These are phyloP conservation scores for Phytophthora sp. DNA, from an alignment of 352 stramenopile species.

Conservation along the genomic window DNA sequence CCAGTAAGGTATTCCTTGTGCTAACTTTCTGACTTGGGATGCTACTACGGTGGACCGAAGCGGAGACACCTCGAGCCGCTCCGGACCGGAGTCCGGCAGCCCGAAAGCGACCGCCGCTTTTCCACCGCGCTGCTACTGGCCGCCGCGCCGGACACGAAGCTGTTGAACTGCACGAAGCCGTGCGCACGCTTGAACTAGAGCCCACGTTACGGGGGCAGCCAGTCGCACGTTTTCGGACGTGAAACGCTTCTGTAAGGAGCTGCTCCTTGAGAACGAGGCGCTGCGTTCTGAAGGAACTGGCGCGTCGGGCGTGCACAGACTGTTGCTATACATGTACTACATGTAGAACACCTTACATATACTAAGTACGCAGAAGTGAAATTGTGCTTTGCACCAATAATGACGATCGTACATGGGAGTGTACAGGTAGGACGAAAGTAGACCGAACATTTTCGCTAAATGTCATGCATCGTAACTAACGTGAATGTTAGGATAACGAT, in stretches of 20 bases:
- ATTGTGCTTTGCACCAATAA: no score
- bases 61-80: slow-evolving; percentile 18
- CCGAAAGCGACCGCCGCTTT: slow-evolving; percentile 10
- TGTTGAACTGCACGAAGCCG: slow-evolving; percentile 48
- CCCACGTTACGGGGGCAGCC: slow-evolving; percentile 49
- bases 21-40: not conserved
- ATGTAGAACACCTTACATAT: no score
- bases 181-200: slow-evolving; percentile 55
- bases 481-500: no score
- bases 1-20: no score
- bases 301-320: no score
- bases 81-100: no score
- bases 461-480: not conserved
- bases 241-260: slow-evolving; percentile 46
- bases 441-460: not conserved
- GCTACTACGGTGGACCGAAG: not conserved
- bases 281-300: no score
- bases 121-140: not conserved
- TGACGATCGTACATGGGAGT: not conserved
- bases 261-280: slow-evolving; percentile 50
- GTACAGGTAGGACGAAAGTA: not conserved
- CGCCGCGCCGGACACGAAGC: slow-evolving; percentile 19
- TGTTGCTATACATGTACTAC: no score
- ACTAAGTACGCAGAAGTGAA: no score
- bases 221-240: slow-evolving; percentile 60